Conservation (phyloP, 768 basidiomycete species). For the Pholiota conissans region DNA sequence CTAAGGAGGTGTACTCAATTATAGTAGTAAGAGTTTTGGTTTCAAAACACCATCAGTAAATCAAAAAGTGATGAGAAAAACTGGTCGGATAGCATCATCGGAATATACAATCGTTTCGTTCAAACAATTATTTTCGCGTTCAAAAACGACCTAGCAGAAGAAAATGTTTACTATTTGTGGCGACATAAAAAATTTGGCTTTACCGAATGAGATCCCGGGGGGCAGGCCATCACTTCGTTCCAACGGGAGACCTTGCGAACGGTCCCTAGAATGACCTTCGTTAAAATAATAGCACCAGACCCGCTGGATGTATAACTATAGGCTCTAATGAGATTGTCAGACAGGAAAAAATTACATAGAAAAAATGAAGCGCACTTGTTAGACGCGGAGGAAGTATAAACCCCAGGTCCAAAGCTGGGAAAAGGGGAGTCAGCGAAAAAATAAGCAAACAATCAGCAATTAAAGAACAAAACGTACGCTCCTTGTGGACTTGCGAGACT, state of each 20-base stretch:
- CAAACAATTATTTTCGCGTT: constrained; percentile 19
- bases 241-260: constrained; percentile 19
- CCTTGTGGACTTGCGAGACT: constrained; percentile 27
- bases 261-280: constrained; percentile 30
- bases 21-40: too few relatives aligned
- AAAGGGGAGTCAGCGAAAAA: background rate
- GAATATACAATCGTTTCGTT: constrained; percentile 32
- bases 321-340: constrained; percentile 16
- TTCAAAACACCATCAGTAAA: too few relatives aligned
- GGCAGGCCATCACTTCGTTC: constrained; percentile 24
- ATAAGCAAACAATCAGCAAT: background rate
- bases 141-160: constrained; percentile 20
- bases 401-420: constrained; percentile 26
- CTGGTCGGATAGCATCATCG: constrained; percentile 32
- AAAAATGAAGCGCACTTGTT: constrained; percentile 24
- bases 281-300: constrained; percentile 25
- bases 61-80: constrained; percentile 30
- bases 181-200: background rate
- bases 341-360: background rate
- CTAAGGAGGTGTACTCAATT: too few relatives aligned
- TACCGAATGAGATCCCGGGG: constrained; percentile 30
- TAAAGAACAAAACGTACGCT: constrained; percentile 19
- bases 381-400: constrained; percentile 30
- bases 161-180: background rate
- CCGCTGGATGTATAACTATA: constrained; percentile 21